Evolutionary conservation across 2,329 filamentous ascomycete species (phyloP).

Genomic region (Calonectria pseudoreteaudii): DNA sequence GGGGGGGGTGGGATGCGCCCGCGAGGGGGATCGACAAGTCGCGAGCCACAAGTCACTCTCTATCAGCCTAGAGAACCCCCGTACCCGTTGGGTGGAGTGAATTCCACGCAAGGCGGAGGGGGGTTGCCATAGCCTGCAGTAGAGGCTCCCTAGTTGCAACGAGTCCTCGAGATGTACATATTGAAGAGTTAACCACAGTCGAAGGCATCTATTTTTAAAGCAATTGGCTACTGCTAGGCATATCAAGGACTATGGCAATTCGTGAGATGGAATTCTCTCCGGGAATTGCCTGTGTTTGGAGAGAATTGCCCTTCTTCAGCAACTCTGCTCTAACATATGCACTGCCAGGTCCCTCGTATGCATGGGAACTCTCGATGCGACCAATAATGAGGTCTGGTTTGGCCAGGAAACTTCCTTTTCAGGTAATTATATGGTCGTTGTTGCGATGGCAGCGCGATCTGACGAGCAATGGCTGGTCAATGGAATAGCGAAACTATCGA

Average conservation of each 20-base stretch:
- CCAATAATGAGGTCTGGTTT: slow-evolving; percentile 36
- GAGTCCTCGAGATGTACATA: background rate
- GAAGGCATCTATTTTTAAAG: background rate
- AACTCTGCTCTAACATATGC: background rate
- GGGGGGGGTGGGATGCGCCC: slow-evolving; percentile 33
- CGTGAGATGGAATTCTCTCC: background rate
- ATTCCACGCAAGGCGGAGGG: background rate
- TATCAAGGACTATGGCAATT: too few species aligned
- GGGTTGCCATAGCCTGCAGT: background rate
- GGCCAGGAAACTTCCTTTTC: slow-evolving; percentile 38
- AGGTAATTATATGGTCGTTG: slow-evolving; percentile 35
- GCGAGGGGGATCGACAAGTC: slow-evolving; percentile 37
- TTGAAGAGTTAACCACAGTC: background rate
- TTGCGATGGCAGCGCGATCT: slow-evolving; percentile 19
- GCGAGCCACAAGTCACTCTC: slow-evolving; percentile 44
- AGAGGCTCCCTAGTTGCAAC: background rate
- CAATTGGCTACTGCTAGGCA: background rate
- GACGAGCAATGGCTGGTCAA: background rate
- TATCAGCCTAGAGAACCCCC: slow-evolving; percentile 29
- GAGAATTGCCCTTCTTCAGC: background rate
- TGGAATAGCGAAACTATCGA: background rate
- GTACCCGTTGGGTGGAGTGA: slow-evolving; percentile 28
- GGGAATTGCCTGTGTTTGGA: background rate
- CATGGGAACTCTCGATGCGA: slow-evolving; percentile 21
- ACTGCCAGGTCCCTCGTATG: slow-evolving; percentile 20